Base-by-base conservation (phyloP, 768 basidiomycete genomes). In the Amyloporia xantha region DNA sequence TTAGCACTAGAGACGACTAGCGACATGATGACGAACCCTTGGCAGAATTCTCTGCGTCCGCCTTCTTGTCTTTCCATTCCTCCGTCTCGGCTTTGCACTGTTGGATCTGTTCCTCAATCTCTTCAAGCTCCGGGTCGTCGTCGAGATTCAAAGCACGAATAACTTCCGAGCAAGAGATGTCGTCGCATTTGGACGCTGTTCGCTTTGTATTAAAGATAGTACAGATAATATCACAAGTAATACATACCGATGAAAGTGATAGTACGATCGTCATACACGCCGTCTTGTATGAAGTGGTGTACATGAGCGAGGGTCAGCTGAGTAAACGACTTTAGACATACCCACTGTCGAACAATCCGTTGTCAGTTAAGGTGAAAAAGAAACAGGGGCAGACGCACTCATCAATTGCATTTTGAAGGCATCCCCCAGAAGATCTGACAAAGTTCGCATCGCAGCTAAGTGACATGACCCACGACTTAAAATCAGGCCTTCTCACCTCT, bases 331-430 rank as follows among this genome's bases (percentile, higher is more conserved):
- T 35, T 35, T 35, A 21, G 6, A 53, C 55, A 42, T 37, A 56
- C 55, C 52, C 55, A 56, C 46, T 47, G 28, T 21, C 38, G 19
- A 36, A 30, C 10, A 33, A 47, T 10, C 20, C 25, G 19, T 3
- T 20, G 48, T 53, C 9, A 53, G 48, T 46, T 9, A 41, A 21
- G 23, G 28, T 15, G 15, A 24, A 5, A 42, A 47, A 10, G 13
- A 36, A 36, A 50, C n/a, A n/a, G n/a, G n/a, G 30, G 35, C 24
- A 30, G 7, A 50, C 71, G 68, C 55, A 80, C 79, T 82, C 72
- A 79, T 73, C 6, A 83, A 61, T 55, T 83, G 81, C 57, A 74
- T 71, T 57, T 73, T 78, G 61, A 84, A 82, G 0, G 80, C 81
- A 47, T 82, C 79, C 0, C 81, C 81, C 12, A 83, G 68, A n/a